phyloP scores from a whole-genome alignment of 2,329 filamentous ascomycete species.

The Colletotrichum siamense region DNA sequence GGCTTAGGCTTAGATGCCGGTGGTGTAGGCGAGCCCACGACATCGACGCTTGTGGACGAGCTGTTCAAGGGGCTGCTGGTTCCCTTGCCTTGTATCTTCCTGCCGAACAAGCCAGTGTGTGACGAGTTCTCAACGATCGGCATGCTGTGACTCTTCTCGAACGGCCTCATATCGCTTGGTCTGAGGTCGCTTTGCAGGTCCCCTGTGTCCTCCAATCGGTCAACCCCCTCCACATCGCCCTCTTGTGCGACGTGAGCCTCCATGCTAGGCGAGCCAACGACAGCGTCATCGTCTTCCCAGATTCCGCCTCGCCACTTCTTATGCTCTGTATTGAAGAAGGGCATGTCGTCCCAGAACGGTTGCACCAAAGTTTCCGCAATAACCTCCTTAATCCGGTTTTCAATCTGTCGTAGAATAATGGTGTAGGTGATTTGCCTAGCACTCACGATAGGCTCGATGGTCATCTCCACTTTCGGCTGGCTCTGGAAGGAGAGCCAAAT shows the following conservation, averaged over 20 bases:
- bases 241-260: constrained; percentile 46
- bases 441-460: constrained; percentile 95
- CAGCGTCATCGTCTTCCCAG: constrained; percentile 64
- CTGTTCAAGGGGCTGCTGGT: constrained; percentile 36
- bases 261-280: constrained; percentile 40
- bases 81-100: constrained; percentile 48
- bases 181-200: constrained; percentile 45
- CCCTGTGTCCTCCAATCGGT: constrained; percentile 45
- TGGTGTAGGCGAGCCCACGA: constrained; percentile 40
- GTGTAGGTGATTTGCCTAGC: constrained; percentile 94
- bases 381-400: constrained; percentile 93
- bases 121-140: constrained; percentile 46
- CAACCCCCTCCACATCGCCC: constrained; percentile 54
- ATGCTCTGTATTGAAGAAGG: constrained; percentile 82
- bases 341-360: constrained; percentile 95
- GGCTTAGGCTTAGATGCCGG: constrained; percentile 29
- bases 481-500: constrained; percentile 95
- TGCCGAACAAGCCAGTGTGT: constrained; percentile 53
- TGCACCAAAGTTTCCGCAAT: constrained; percentile 89
- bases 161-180: constrained; percentile 45
- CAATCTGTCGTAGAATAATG: constrained; percentile 89
- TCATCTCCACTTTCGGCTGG: constrained; percentile 93
- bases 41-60: constrained; percentile 54
- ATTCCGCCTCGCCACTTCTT: constrained; percentile 87
- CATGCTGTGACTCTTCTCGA: constrained; percentile 63